Conservation (phyloP, 805 yeast genomes). For the Jamesozyma jinghongensis region DNA sequence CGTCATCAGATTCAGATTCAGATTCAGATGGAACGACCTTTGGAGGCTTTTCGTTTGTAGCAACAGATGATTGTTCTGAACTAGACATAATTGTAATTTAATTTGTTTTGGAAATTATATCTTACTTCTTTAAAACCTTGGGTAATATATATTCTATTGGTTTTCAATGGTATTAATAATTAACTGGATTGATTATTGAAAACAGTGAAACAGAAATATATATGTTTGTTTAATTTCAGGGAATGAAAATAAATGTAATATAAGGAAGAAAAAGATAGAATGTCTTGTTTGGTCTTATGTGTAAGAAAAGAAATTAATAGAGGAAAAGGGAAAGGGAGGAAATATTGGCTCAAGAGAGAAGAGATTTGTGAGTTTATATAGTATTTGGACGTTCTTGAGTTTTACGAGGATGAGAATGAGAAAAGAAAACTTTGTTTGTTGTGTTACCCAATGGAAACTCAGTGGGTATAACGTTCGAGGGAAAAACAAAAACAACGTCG, state of each 20-base stretch:
- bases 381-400: no score
- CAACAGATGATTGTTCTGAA: constrained; percentile 5
- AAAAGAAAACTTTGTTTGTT: neutral
- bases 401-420: neutral
- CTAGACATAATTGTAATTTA: constrained; percentile 7
- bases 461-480: neutral
- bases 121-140: neutral
- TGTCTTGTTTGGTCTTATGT: constrained; percentile 1
- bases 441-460: neutral
- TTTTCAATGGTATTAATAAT: no score
- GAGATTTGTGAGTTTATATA: constrained; percentile 1
- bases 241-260: neutral
- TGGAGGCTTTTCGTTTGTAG: constrained; percentile 11
- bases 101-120: neutral
- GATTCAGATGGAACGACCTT: constrained; percentile 8
- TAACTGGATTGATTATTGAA: no score
- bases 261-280: constrained; percentile 3
- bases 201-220: no score
- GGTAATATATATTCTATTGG: no score
- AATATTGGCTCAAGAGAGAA: neutral
- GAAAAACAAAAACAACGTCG: neutral
- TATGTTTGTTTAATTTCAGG: neutral
- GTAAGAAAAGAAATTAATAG: neutral
- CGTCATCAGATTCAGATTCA: constrained; percentile 50
- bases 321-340: neutral